Conservation (phyloP, 2,329 filamentous ascomycete genomes). For the Lasiodiplodia sp. region DNA sequence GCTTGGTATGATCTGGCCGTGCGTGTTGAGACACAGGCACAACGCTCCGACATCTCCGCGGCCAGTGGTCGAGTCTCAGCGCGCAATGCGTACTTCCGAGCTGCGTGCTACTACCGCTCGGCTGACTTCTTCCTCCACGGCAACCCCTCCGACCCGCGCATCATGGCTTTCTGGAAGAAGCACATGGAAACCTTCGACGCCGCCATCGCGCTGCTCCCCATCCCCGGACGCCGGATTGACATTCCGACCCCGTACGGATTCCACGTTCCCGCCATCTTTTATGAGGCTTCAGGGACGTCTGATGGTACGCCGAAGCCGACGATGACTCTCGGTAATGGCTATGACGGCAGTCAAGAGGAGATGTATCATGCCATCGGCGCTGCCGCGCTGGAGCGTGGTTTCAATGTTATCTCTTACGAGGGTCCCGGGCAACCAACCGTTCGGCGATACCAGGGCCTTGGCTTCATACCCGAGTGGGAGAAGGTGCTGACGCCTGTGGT, state of each 20-base stretch:
- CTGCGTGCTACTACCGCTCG: conserved; percentile 8
- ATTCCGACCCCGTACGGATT: conserved; percentile 2
- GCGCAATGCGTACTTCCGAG: background rate
- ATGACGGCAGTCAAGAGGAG: conserved; percentile 29
- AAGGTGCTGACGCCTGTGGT: background rate
- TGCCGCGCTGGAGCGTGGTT: background rate
- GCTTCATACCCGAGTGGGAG: conserved; percentile 16
- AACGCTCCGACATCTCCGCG: background rate
- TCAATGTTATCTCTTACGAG: conserved; percentile 17
- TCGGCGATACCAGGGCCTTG: background rate
- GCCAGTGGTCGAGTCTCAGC: background rate
- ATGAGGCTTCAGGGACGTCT: background rate
- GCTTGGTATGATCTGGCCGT: background rate
- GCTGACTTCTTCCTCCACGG: conserved; percentile 17
- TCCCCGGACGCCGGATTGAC: background rate
- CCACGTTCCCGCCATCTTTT: conserved; percentile 6
- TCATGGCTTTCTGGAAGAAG: background rate
- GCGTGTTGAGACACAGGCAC: background rate
- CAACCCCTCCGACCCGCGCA: background rate
- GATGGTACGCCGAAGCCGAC: background rate
- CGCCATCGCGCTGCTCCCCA: background rate
- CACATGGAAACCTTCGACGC: background rate
- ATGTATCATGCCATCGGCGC: background rate
- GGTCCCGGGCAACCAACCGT: conserved; percentile 21
- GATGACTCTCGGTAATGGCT: background rate